phyloP scores from a whole-genome alignment of 768 basidiomycete species.

The Boletus tylopilopsis region DNA sequence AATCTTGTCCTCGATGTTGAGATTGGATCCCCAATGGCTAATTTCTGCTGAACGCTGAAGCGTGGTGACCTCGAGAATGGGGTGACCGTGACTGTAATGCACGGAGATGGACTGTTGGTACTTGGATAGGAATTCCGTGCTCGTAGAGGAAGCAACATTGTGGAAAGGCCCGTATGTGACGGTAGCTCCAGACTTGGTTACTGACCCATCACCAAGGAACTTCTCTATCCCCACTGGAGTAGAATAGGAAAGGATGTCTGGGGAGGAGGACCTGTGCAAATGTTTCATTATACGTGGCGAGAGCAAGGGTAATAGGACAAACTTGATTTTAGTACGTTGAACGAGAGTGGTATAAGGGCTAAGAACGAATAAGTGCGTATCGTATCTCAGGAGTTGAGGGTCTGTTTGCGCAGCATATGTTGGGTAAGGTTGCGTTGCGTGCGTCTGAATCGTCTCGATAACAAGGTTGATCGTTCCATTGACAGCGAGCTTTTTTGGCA shows the following conservation, averaged over 20 bases:
- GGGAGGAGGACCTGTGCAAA: conserved; percentile 57
- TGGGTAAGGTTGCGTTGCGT: conserved; percentile 76
- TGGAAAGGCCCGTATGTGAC: conserved; percentile 89
- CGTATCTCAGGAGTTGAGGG: conserved; percentile 75
- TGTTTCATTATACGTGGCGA: conserved; percentile 1
- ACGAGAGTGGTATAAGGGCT: conserved; percentile 80
- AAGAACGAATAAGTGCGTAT: conserved; percentile 71
- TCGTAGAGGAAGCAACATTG: conserved; percentile 63
- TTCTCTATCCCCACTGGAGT: conserved; percentile 56
- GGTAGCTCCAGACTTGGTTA: conserved; percentile 72
- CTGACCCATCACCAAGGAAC: conserved; percentile 58
- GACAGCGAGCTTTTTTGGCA: conserved; percentile 56
- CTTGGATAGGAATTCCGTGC: conserved; percentile 48
- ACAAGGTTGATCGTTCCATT: conserved; percentile 72
- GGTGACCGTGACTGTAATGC: conserved; percentile 81
- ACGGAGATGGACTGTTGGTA: conserved; percentile 66
- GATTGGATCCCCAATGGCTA: conserved; percentile 94
- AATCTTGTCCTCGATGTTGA: conserved; percentile 91
- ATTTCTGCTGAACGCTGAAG: conserved; percentile 82
- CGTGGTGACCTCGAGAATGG: conserved; percentile 70
- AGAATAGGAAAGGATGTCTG: conserved; percentile 69
- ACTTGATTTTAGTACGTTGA: conserved; percentile 89
- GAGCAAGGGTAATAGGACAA: conserved; percentile 23
- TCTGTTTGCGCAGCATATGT: conserved; percentile 68
- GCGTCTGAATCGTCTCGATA: conserved; percentile 73